Base-by-base conservation (phyloP, 1,284 basidiomycete species). In the Ceratobasidium sp. region DNA sequence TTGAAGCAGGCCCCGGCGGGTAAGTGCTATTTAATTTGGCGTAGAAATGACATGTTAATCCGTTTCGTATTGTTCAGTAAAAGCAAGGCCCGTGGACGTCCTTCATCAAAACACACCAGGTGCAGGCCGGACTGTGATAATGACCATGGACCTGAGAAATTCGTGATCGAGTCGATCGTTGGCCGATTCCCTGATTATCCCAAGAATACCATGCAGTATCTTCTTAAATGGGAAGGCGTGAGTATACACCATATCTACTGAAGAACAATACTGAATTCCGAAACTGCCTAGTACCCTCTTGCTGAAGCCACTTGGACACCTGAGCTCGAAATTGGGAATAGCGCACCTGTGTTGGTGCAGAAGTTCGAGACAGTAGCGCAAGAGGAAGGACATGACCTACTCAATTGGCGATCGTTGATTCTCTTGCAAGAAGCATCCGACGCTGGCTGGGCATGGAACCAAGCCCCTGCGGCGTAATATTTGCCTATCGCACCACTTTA, bases 171-270 rank as follows among this genome's bases (percentile, higher is more conserved):
- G 41, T 28, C 61, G 5, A 34, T 64, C n/a, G 34, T 64, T 21
- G 61, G 61, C 2, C 61, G 61, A 3, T 64, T 32, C 45, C 61
- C 61, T 30, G 41, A 64, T 43, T 36, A 23, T 16, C 39, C 45
- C 9, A 43, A 50, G 16, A 28, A 23, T 12, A 50, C 23, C 6
- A 64, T 64, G 61, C 45, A 50, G 30, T 64, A 64, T 23, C 46
- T 64, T 16, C 14, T 64, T n/a, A 64, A 64, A 36, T 64, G 61
- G 61, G 61, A 64, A 50, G 45, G 34, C 30, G 61, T 64, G 36
- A 48, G 61, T 50, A 12, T 32, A 9, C 23, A 5, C 8, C 14
- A 3, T 23, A 26, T 28, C 5, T 9, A 23, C 23, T 21, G 3
- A 16, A 36, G 10, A 43, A 3, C 59, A 23, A 45, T 36, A 32